Percentiles rank a stretch among this genome's conserved stretches.
These are phyloP conservation scores for Brasilioporus rufonigricans DNA, from an alignment of 768 basidiomycete genomes.

Conservation along the genomic window DNA sequence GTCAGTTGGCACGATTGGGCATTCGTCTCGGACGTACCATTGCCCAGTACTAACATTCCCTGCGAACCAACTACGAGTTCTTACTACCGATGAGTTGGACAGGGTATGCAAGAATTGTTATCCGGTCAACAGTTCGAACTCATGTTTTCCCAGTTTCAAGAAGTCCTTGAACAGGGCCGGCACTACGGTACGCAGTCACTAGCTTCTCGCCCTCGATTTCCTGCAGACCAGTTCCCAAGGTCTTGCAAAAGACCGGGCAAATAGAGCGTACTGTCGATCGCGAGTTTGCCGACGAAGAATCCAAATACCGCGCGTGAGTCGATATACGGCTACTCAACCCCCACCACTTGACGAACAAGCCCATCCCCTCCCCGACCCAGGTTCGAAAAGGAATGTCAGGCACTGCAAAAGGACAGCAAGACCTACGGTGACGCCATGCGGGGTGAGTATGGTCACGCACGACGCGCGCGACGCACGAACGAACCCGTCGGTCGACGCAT, in stretches of 20 bases:
- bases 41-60: neutral
- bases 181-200: conserved; percentile 63
- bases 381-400: conserved; percentile 94
- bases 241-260: conserved; percentile 97
- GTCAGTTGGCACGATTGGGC: neutral
- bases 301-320: conserved; percentile 82
- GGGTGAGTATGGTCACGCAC: conserved; percentile 44
- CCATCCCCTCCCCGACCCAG: conserved; percentile 38
- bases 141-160: conserved; percentile 64
- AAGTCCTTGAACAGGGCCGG: conserved; percentile 90
- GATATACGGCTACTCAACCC: neutral
- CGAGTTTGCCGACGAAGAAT: conserved; percentile 91
- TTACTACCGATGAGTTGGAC: conserved; percentile 49
- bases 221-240: conserved; percentile 39
- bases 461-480: neutral
- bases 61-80: neutral
- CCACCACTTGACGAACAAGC: conserved; percentile 2
- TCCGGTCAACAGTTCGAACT: neutral
- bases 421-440: conserved; percentile 93
- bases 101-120: conserved; percentile 35
- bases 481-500: neutral
- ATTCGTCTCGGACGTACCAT: too few relatives aligned
- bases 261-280: conserved; percentile 94
- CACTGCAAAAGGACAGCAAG: conserved; percentile 94
- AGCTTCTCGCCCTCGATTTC: neutral